Base-by-base conservation (phyloP, 2,329 filamentous ascomycete species). In the Metarhizium guizhouense region DNA sequence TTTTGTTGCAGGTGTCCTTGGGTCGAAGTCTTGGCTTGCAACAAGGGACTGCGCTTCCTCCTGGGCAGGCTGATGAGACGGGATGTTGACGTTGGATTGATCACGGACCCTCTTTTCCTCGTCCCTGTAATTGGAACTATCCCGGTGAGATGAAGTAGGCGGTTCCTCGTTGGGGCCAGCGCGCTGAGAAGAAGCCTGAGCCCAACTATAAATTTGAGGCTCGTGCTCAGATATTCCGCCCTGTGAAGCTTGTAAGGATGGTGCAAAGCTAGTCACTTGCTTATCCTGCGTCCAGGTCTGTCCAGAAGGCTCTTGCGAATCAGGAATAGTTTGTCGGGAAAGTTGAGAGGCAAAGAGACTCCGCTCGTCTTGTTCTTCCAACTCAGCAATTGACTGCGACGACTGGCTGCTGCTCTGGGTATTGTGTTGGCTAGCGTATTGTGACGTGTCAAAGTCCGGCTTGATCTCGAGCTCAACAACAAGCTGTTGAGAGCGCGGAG, bases 241-340 rank as follows among this genome's bases (percentile, higher is more conserved):
- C 18, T 42, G 40, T 29, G 55, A 51, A 14, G 25, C 20, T 13
- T 42, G 40, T 29, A 52, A 51, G 14, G 49, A 40, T 1, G 25
- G 45, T 30, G 34, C 47, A 43, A 47, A 16, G 16, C 54, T 51
- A 20, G 32, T 36, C 3, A 20, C 32, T 30, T 38, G 34, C 30
- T 48, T 25, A 49, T 54, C 32, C 49, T 61, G 60, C 4, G 63
- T 58, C 56, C 59, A 63, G 13, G 60, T 59, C 53, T 61, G 62
- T 11, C 60, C 62, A n/a, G 67, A 67, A 10, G 58, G 59, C 38
- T 72, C 74, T 57, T 77, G 73, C 0, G 76, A 78, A 57, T 77
- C 75, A 0, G 73, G 73, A 29, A 78, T 72, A 3, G 72, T 76
- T 30, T 60, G 60, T 54, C 69, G 66, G 55, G 69, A 74, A 42